These are phyloP conservation scores for Vitis riparia DNA, from an alignment of 164 flowering plant species.

Conservation along the genomic window DNA sequence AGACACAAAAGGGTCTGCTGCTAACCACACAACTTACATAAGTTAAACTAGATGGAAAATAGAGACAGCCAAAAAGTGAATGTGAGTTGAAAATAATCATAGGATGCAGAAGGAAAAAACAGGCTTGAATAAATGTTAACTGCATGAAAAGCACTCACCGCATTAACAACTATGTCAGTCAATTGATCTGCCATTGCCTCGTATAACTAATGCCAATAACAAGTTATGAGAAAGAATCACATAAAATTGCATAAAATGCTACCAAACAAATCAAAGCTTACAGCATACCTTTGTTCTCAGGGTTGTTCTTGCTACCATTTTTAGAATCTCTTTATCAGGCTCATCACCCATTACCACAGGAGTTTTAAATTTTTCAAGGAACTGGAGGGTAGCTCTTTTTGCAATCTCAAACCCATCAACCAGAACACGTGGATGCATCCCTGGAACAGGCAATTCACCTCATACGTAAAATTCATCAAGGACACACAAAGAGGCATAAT, in stretches of 20 bases:
- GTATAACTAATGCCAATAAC: conserved; percentile 45
- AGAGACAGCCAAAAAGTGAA: not conserved
- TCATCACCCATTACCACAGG: conserved; percentile 88
- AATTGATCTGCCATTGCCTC: conserved; percentile 94
- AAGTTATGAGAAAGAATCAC: not conserved
- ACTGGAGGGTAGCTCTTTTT: conserved; percentile 89
- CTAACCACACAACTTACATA: not conserved
- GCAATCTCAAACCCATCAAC: conserved; percentile 99
- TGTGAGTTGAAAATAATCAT: not conserved
- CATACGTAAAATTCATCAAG: not conserved
- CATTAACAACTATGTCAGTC: conserved; percentile 90
- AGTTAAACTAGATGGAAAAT: not conserved
- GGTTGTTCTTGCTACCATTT: conserved; percentile 98
- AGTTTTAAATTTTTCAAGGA: conserved; percentile 92
- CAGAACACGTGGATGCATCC: conserved; percentile 97
- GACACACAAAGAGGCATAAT: not conserved
- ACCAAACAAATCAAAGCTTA: not conserved
- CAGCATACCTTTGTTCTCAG: conserved; percentile 81
- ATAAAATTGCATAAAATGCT: not conserved
- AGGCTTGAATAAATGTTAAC: not conserved
- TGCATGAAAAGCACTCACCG: conserved; percentile 52
- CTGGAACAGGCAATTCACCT: conserved; percentile 33
- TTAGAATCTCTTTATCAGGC: conserved; percentile 88
- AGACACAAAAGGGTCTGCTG: not conserved
- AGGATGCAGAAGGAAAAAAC: not conserved